phyloP scores from a whole-genome alignment of 805 yeast genomes.

The Candida fluviatilis region DNA sequence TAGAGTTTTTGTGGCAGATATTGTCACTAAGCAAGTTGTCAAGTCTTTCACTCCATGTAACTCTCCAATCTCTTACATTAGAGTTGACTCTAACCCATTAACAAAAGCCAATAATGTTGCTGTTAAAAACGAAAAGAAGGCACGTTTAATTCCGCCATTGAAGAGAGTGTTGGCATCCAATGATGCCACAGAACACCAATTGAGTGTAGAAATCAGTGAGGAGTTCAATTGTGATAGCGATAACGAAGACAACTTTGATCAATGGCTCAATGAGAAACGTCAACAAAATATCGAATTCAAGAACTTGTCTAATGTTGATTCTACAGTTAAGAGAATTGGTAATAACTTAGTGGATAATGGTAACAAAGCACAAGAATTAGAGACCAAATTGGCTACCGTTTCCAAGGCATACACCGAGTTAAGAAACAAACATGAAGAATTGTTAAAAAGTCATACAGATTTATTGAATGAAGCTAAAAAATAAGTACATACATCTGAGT shows the following conservation, averaged over 20 bases:
- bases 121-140: constrained; percentile 27
- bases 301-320: constrained; percentile 35
- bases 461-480: constrained; percentile 16
- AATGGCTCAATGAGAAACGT: constrained; percentile 46
- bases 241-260: constrained; percentile 37
- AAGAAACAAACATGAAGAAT: constrained; percentile 55
- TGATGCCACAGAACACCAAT: constrained; percentile 40
- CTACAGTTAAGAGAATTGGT: constrained; percentile 29
- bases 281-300: constrained; percentile 51
- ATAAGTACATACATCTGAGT: background rate
- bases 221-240: constrained; percentile 7
- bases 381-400: constrained; percentile 41
- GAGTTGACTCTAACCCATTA: constrained; percentile 17
- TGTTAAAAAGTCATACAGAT: constrained; percentile 47
- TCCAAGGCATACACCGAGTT: constrained; percentile 57
- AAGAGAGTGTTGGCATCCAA: constrained; percentile 53
- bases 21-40: constrained; percentile 62
- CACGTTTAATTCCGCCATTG: constrained; percentile 54
- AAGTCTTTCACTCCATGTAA: constrained; percentile 47
- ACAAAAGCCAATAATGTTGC: constrained; percentile 5
- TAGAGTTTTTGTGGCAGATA: constrained; percentile 61
- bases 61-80: constrained; percentile 30
- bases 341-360: background rate
- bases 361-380: constrained; percentile 5
- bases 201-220: constrained; percentile 27